phyloP scores from a whole-genome alignment of 2,329 filamentous ascomycete genomes.

The Ceratocystis variospora region DNA sequence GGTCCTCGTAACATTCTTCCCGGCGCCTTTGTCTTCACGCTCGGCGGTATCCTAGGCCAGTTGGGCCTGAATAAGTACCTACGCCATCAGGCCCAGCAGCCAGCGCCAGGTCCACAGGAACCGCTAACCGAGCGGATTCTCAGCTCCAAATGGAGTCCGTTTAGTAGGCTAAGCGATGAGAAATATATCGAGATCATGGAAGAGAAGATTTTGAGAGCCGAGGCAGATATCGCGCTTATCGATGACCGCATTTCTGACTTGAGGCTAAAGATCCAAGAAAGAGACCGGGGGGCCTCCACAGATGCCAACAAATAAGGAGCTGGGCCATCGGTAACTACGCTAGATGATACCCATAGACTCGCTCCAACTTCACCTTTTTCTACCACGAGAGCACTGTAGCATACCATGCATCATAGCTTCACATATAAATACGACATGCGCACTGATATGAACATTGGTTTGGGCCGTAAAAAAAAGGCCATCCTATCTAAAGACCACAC shows the following conservation, averaged over 20 bases:
- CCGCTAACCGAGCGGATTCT: conserved; percentile 26
- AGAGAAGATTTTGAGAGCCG: conserved; percentile 56
- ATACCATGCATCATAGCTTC: not conserved
- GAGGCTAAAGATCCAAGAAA: conserved; percentile 17
- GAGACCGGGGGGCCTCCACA: conserved; percentile 5
- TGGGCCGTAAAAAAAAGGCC: not conserved
- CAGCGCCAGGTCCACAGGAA: conserved; percentile 25
- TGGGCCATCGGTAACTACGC: not conserved
- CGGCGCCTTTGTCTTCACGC: conserved; percentile 36
- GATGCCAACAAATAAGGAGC: not conserved
- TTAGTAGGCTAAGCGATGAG: conserved; percentile 55
- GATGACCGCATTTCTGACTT: conserved; percentile 54
- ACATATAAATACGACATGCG: not conserved
- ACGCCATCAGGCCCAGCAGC: conserved; percentile 23
- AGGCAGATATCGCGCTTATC: conserved; percentile 64
- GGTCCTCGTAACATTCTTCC: conserved; percentile 41
- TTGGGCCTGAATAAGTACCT: conserved; percentile 26
- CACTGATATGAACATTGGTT: not conserved
- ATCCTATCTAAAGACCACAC: not conserved
- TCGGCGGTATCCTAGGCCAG: conserved; percentile 31
- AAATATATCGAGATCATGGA: conserved; percentile 58
- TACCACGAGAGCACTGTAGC: not conserved
- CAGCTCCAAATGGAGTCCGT: conserved; percentile 55
- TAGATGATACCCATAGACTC: not conserved
- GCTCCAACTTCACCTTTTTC: not conserved